Base-by-base conservation (phyloP, 169 alveolate genomes). In the Plasmodium gonderi region DNA sequence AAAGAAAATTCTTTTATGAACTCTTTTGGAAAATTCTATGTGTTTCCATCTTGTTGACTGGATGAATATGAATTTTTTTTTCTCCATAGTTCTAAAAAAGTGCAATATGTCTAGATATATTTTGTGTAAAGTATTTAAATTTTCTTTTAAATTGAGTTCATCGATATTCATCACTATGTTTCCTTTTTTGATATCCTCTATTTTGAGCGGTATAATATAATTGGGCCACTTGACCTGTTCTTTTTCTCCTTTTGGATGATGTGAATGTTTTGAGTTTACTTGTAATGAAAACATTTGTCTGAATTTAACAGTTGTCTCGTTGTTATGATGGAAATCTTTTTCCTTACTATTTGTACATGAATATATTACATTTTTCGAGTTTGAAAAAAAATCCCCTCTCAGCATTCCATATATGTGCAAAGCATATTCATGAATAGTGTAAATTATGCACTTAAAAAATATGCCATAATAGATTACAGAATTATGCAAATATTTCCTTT, bases 381-480 rank as follows among this genome's bases (percentile, higher is more conserved):
- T n/a, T n/a, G 26, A 14, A 49, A 14, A 47, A 9, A 1, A 8
- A 67, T 17, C 12, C 17, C 36, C 45, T 42, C 65, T 54, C 2
- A 87, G 23, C 72, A 74, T 31, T 14, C 65, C 33, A 76, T 67
- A 75, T 74, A 87, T 64, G 26, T 87, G 26, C 72, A 75, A 74
- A 49, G 89, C 60, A 65, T 87, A 36, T 20, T 87, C 93, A 75
- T 87, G 79, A 9, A 87, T 87, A 6, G 68, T 4, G 45, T 74
- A 74, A 60, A 87, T 40, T 75, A 87, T 75, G 44, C 89, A 87
- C 79, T 75, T 87, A 44, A 75, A 87, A 87, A 74, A 87, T 8
- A 87, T 87, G 36, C 33, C 44, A 23, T 76, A 54, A 87, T 74
- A 75, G 31, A 23, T 36, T 74, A 23, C 40, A 11, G 26, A 5